Conservation (phyloP, 768 basidiomycete genomes). For the Hericium erinaceus region DNA sequence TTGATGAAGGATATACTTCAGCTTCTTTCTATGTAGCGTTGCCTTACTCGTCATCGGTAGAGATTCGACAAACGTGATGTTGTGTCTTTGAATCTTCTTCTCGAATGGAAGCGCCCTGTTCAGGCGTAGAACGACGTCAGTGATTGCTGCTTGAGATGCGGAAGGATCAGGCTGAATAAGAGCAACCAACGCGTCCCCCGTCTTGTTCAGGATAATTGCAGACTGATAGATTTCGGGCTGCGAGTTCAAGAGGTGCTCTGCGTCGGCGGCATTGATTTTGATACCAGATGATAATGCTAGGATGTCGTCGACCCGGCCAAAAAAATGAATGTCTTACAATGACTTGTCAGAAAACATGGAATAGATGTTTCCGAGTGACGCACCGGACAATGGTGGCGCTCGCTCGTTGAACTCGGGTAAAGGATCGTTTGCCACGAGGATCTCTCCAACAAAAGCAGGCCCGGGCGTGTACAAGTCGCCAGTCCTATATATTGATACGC, state of each 20-base stretch:
- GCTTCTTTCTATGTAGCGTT: not conserved
- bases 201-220: not conserved
- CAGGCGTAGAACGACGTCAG: not conserved
- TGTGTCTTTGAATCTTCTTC: not conserved
- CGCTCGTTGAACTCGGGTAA: not conserved
- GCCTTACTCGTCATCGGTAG: not conserved
- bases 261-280: not conserved
- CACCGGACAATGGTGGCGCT: not conserved
- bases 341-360: not conserved
- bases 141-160: not conserved
- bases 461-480: not conserved
- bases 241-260: not conserved
- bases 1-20: not conserved
- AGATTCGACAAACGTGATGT: not conserved
- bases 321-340: not conserved
- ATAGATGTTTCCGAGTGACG: not conserved
- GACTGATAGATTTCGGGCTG: not conserved
- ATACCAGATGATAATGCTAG: not conserved
- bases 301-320: not conserved
- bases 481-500: not conserved
- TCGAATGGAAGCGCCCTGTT: not conserved
- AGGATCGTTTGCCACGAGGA: not conserved
- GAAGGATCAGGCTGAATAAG: not conserved
- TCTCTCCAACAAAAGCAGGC: not conserved
- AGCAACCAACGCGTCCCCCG: not conserved